Percentiles rank a stretch among this genome's conserved stretches.
Conservation (phyloP, 1,284 basidiomycete genomes). For the Leucocoprinus gongylophorus region DNA sequence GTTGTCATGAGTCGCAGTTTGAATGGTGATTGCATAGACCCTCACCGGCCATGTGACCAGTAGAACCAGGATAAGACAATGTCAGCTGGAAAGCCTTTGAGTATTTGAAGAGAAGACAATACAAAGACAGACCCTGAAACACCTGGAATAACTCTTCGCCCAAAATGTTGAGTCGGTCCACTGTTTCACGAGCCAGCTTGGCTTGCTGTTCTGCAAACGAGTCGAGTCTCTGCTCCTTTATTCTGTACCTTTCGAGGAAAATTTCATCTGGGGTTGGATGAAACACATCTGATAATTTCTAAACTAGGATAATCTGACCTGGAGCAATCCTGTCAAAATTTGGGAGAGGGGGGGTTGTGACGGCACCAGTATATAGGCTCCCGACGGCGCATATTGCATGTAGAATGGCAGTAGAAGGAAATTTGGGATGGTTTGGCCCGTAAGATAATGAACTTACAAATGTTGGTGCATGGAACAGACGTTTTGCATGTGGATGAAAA, state of each 20-base stretch:
- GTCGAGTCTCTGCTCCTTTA: conserved; percentile 42
- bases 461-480: conserved; percentile 54
- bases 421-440: conserved; percentile 61
- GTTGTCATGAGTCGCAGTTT: neutral
- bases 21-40: neutral
- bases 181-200: conserved; percentile 44
- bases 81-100: conserved; percentile 37
- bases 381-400: conserved; percentile 75
- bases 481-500: conserved; percentile 61
- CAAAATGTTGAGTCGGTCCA: conserved; percentile 42
- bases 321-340: conserved; percentile 42
- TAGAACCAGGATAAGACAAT: conserved; percentile 65
- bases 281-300: neutral
- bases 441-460: conserved; percentile 61
- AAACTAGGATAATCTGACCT: conserved; percentile 28
- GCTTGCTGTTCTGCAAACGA: conserved; percentile 66
- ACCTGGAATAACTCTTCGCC: conserved; percentile 54
- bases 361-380: conserved; percentile 55
- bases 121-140: conserved; percentile 46
- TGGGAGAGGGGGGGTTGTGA: conserved; percentile 46
- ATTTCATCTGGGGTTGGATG: conserved; percentile 39
- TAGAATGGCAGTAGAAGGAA: conserved; percentile 57
- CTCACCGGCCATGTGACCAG: conserved; percentile 61
- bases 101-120: neutral
- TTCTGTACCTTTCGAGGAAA: conserved; percentile 41